Evolutionary conservation across 179 eudicot species (phyloP).

Genomic region (Patellifolia procumbens): DNA sequence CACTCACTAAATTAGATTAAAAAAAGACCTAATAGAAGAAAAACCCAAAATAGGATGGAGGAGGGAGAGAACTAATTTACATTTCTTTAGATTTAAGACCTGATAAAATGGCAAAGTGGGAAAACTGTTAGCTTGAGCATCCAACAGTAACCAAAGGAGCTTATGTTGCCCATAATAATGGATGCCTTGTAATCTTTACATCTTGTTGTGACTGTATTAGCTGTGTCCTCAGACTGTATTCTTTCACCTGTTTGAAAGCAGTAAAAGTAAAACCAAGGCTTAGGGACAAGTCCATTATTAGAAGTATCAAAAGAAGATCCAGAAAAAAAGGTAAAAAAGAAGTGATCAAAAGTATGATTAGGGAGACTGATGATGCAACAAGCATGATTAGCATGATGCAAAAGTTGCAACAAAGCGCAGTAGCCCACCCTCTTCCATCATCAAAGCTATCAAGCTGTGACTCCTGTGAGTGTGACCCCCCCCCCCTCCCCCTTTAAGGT

Average conservation of each 20-base stretch:
- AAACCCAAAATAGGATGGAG: not conserved
- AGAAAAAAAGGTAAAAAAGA: not conserved
- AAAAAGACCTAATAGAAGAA: slow-evolving; percentile 11
- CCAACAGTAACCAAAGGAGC: slow-evolving; percentile 7
- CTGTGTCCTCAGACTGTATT: slow-evolving; percentile 70
- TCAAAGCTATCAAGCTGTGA: slow-evolving; percentile 16
- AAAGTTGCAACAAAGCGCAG: slow-evolving; percentile 9
- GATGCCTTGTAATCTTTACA: slow-evolving; percentile 34
- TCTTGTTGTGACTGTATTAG: slow-evolving; percentile 61
- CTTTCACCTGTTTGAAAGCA: slow-evolving; percentile 46
- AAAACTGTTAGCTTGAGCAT: slow-evolving; percentile 41
- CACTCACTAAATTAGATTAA: slow-evolving; percentile 13
- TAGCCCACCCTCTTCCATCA: slow-evolving; percentile 12
- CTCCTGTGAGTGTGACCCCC: too few species aligned
- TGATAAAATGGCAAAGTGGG: slow-evolving; percentile 10
- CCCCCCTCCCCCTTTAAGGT: too few species aligned
- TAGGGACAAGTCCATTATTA: not conserved
- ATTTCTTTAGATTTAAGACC: slow-evolving; percentile 26
- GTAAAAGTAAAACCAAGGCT: slow-evolving; percentile 17
- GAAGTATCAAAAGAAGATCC: not conserved
- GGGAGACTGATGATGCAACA: slow-evolving; percentile 14
- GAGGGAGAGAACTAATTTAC: slow-evolving; percentile 23
- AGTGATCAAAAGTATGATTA: slow-evolving; percentile 21
- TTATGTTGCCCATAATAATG: slow-evolving; percentile 27
- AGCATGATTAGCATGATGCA: slow-evolving; percentile 16